Conservation (phyloP, 768 basidiomycete genomes). For the Gymnopilus dilepis region DNA sequence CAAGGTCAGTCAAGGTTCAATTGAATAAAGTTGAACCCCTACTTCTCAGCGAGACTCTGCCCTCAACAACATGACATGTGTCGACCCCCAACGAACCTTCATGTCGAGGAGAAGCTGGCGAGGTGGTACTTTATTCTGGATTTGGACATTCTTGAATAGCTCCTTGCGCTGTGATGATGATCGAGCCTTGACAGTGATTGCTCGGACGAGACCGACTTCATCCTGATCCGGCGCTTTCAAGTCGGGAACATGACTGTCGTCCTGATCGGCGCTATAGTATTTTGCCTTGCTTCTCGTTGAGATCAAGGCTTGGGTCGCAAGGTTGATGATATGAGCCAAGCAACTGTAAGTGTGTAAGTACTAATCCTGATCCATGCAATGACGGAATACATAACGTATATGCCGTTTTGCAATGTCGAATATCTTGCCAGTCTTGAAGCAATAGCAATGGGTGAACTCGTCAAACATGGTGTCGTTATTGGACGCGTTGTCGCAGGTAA, state of each 20-base stretch:
- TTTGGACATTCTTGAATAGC: slow-evolving; percentile 23
- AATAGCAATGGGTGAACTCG: slow-evolving; percentile 12
- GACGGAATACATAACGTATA: slow-evolving; percentile 13
- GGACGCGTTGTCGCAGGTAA: slow-evolving; percentile 5
- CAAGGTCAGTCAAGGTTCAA: neutral
- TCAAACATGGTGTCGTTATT: slow-evolving; percentile 18
- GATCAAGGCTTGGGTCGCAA: slow-evolving; percentile 18
- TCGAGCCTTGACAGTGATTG: slow-evolving; percentile 22
- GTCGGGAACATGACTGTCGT: neutral
- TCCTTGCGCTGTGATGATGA: slow-evolving; percentile 27
- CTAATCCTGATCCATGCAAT: neutral
- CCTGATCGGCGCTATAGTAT: slow-evolving; percentile 11
- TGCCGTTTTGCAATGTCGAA: slow-evolving; percentile 9
- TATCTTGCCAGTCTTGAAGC: slow-evolving; percentile 1
- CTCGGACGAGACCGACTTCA: slow-evolving; percentile 21
- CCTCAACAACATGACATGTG: slow-evolving; percentile 22
- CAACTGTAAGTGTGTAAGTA: slow-evolving; percentile 11
- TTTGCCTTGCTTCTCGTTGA: slow-evolving; percentile 21
- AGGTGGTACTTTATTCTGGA: neutral
- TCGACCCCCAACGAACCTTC: slow-evolving; percentile 28
- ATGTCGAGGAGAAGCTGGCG: slow-evolving; percentile 25
- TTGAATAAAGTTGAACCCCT: no score
- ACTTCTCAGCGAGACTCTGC: slow-evolving; percentile 12
- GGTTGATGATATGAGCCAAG: slow-evolving; percentile 22
- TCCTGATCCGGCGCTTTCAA: slow-evolving; percentile 1